Base-by-base conservation (phyloP, 192 early-diverging fungal species). In the Haplosporangium gracile region DNA sequence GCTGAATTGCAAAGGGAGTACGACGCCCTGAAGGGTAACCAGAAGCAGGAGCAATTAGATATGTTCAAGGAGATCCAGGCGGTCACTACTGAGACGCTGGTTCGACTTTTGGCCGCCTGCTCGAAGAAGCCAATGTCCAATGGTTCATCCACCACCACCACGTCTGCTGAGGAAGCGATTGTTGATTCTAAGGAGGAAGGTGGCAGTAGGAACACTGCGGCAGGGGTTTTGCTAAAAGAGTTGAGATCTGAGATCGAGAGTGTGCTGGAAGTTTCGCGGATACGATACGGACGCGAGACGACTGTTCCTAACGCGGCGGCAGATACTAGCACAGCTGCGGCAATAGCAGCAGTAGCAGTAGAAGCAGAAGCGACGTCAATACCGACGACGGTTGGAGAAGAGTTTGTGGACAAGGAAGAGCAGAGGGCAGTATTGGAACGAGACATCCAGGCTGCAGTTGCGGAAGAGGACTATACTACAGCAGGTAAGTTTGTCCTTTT, bases 371-470 rank as follows among this genome's bases (percentile, higher is more conserved):
- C 36, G 39, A 47, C 53, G 53, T 5, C 26, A 60, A 20, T 10
- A 32, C 22, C 43, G 6, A 77, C 39, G 4, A 68, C 34, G 20
- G 49, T 34, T 18, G 68, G 9, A 18, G 69, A 60, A 20, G 20
- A 32, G 16, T 49, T 40, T 6, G 39, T 34, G 40, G 47, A 40
- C 18, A 34, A 36, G 9, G 63, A 77, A 39, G 63, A 80, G 16
- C 76, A 78, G 32, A 70, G 53, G 13, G 68, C 72, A 13, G 38
- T 5, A 38, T 49, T 86, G 10, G 84, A 86, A 18, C 69, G 76
- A 36, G 75, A 80, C 16, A 86, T 86, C 57, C 71, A 86, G 22
- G 79, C 84, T 72, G 84, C 84, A 8, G 84, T 86, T 22, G 84
- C 76, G 0, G 75, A 81, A 43, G 84, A 86, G n/a, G 79, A 81